phyloP scores from a whole-genome alignment of 1,139 yeast genomes.

The Zygoascus meyerae region DNA sequence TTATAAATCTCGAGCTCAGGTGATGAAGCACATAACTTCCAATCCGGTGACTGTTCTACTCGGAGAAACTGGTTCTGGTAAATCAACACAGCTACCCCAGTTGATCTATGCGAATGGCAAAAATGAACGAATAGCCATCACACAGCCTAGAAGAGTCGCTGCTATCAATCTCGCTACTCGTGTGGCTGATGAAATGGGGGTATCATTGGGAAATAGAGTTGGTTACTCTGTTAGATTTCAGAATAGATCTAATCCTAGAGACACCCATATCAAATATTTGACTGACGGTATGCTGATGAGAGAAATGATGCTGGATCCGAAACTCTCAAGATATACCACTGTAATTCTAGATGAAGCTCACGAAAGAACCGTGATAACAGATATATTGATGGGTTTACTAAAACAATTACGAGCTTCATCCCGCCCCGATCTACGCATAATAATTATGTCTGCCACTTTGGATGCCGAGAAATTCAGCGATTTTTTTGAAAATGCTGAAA shows the following conservation, averaged over 20 bases:
- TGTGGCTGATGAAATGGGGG: constrained; percentile 83
- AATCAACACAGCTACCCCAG: constrained; percentile 92
- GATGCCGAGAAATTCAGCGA: constrained; percentile 85
- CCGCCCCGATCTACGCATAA: constrained; percentile 42
- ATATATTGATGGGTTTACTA: constrained; percentile 79
- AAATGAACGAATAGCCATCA: constrained; percentile 68
- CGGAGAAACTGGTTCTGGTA: constrained; percentile 98
- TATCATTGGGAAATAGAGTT: constrained; percentile 62
- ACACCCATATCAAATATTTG: constrained; percentile 71
- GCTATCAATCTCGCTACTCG: constrained; percentile 91
- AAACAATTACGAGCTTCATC: constrained; percentile 45
- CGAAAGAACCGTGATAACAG: constrained; percentile 90
- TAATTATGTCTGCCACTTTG: constrained; percentile 91
- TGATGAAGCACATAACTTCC: constrained; percentile 48
- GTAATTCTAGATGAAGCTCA: constrained; percentile 96
- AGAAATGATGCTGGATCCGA: constrained; percentile 75
- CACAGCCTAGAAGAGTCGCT: constrained; percentile 97
- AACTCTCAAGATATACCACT: constrained; percentile 59
- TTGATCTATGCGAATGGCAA: constrained; percentile 41
- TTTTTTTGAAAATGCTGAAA: constrained; percentile 74
- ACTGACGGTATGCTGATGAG: constrained; percentile 97
- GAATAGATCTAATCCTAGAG: constrained; percentile 42
- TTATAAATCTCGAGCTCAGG: constrained; percentile 60
- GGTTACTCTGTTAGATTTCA: constrained; percentile 93
- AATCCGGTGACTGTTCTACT: constrained; percentile 73